A percentile compares a stretch with the other conserved stretches of the same genome.
Evolutionary conservation across 1,139 yeast genomes (phyloP).

Genomic region (Kurtzmaniella quercitrusa): DNA sequence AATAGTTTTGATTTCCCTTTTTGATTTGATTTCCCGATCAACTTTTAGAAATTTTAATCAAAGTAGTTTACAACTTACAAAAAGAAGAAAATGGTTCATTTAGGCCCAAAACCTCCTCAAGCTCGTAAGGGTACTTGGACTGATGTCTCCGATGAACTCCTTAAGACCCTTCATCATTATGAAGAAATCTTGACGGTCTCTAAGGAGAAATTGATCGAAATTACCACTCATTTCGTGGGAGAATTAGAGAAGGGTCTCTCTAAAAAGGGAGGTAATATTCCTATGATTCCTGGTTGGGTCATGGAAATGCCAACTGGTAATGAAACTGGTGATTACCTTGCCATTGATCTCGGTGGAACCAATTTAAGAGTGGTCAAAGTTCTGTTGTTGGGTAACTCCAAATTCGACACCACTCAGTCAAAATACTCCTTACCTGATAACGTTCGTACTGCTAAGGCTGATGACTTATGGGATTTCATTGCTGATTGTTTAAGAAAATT

Average conservation of each 20-base stretch:
- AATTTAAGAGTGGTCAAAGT: slow-evolving; percentile 88
- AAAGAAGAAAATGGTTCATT: slow-evolving; percentile 72
- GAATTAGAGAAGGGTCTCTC: slow-evolving; percentile 82
- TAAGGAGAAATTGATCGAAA: slow-evolving; percentile 53
- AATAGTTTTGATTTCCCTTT: too few relatives aligned
- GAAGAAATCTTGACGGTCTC: slow-evolving; percentile 65
- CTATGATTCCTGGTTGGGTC: slow-evolving; percentile 98
- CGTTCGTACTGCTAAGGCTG: slow-evolving; percentile 75
- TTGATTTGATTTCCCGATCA: not conserved
- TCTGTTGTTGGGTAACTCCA: slow-evolving; percentile 69
- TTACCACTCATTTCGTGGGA: slow-evolving; percentile 55
- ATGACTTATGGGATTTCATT: slow-evolving; percentile 78
- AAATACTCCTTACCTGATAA: slow-evolving; percentile 71
- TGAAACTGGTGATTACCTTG: slow-evolving; percentile 84
- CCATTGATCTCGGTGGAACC: slow-evolving; percentile 95
- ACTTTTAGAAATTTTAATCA: too few relatives aligned
- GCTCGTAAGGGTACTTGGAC: slow-evolving; percentile 78
- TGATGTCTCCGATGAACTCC: slow-evolving; percentile 64
- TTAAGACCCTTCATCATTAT: slow-evolving; percentile 53
- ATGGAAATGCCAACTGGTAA: slow-evolving; percentile 88
- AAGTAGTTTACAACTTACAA: too few relatives aligned
- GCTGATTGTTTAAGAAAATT: slow-evolving; percentile 73
- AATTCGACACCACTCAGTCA: slow-evolving; percentile 79
- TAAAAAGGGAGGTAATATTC: slow-evolving; percentile 76
- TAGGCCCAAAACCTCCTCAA: slow-evolving; percentile 82